Conservation (phyloP, 2,329 filamentous ascomycete species). For the Pseudogymnoascus verrucosus region DNA sequence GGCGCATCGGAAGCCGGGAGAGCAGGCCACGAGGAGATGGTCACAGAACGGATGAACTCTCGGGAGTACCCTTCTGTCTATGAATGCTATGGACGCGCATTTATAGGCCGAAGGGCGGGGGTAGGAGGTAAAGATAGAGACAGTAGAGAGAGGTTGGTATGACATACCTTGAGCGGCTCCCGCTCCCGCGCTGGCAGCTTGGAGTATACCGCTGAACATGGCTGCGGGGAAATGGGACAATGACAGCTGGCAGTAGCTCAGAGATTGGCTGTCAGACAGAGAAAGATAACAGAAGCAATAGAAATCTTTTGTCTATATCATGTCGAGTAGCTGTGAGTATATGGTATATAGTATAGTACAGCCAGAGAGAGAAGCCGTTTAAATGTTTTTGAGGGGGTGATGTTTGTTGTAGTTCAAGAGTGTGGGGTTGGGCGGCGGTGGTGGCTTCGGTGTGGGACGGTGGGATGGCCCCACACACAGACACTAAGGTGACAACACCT, state of each 20-base stretch:
- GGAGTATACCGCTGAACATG: not conserved
- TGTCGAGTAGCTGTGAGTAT: not conserved
- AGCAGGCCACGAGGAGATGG: not conserved
- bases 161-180: not conserved
- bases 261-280: not conserved
- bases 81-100: not conserved
- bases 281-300: not conserved
- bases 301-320: not conserved
- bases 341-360: not conserved
- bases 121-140: not conserved
- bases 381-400: not conserved
- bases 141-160: not conserved
- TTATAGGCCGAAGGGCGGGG: not conserved
- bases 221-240: not conserved
- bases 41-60: not conserved
- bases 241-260: not conserved
- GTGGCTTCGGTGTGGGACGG: not conserved
- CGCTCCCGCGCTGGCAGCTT: not conserved
- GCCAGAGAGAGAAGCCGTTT: not conserved
- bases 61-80: not conserved
- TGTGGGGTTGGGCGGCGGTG: not conserved
- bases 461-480: not conserved
- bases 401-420: not conserved
- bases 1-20: not conserved
- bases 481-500: not conserved